Evolutionary conservation across 495 filamentous ascomycete species (phyloP).

Genomic region (Aspergillus asperescens): DNA sequence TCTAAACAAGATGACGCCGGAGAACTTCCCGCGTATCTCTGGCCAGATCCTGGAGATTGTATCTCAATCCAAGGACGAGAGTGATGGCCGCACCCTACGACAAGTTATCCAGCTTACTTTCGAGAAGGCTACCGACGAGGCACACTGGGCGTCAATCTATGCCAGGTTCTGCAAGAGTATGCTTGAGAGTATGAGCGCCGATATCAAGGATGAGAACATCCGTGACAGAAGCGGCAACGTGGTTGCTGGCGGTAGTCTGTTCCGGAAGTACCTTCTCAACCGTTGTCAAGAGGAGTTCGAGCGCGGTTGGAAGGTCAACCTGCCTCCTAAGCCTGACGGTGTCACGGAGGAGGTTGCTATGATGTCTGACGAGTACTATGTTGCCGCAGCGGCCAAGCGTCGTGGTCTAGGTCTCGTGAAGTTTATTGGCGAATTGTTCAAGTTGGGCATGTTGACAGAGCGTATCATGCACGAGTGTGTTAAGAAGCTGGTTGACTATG

Average conservation of each 20-base stretch:
- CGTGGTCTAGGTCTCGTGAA: slow-evolving; percentile 95
- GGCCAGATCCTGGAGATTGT: slow-evolving; percentile 91
- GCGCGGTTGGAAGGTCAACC: slow-evolving; percentile 90
- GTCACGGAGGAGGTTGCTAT: slow-evolving; percentile 66
- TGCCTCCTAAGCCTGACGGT: slow-evolving; percentile 77
- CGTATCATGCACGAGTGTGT: slow-evolving; percentile 99
- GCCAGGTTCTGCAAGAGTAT: slow-evolving; percentile 98
- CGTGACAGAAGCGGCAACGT: slow-evolving; percentile 78
- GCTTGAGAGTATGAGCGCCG: slow-evolving; percentile 89
- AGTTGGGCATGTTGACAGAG: slow-evolving; percentile 95
- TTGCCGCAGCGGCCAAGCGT: slow-evolving; percentile 91
- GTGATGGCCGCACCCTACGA: slow-evolving; percentile 87
- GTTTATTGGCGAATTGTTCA: slow-evolving; percentile 99
- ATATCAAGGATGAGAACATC: slow-evolving; percentile 93
- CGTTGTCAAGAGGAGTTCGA: slow-evolving; percentile 99
- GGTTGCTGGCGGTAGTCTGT: slow-evolving; percentile 85
- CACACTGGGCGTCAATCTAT: slow-evolving; percentile 98
- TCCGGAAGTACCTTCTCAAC: slow-evolving; percentile 98
- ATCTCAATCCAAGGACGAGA: slow-evolving; percentile 89
- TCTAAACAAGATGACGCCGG: slow-evolving; percentile 99
- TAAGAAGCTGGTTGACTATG: slow-evolving; percentile 90
- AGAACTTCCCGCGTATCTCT: slow-evolving; percentile 95
- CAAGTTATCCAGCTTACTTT: slow-evolving; percentile 99
- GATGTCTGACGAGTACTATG: slow-evolving; percentile 96
- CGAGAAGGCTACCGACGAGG: slow-evolving; percentile 97